Percentiles rank a stretch among this genome's conserved stretches.
Evolutionary conservation across 2,329 filamentous ascomycete genomes (phyloP).

Genomic region (Diaporthe vexans): DNA sequence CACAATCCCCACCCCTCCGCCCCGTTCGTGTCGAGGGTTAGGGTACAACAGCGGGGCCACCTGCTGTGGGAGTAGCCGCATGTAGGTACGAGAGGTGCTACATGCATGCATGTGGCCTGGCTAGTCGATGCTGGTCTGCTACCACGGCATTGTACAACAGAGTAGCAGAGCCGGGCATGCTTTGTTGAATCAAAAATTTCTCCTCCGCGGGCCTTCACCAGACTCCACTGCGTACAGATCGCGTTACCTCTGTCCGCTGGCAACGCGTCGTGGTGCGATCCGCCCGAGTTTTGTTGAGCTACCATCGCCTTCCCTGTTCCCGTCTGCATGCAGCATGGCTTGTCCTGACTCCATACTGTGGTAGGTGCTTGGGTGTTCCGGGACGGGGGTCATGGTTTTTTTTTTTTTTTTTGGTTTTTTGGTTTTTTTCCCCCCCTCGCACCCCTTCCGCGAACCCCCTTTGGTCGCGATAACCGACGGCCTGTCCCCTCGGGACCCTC

Average conservation of each 20-base stretch:
- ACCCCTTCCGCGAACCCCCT: background rate
- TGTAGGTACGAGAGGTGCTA: too few species aligned
- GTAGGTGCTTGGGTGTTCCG: background rate
- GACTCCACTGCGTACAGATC: conserved; percentile 28
- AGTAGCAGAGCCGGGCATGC: background rate
- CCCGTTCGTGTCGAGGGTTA: conserved; percentile 1
- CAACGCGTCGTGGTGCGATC: conserved; percentile 31
- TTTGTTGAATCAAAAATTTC: conserved; percentile 33
- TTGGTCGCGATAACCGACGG: conserved; percentile 37
- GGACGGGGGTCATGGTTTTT: background rate
- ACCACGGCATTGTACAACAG: background rate
- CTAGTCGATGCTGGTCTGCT: too few species aligned
- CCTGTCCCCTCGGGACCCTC: conserved; percentile 19
- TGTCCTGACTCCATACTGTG: background rate
- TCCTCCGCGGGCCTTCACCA: background rate
- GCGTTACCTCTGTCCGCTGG: conserved; percentile 33
- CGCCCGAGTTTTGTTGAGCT: conserved; percentile 16
- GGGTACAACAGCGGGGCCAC: background rate
- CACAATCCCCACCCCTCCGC: background rate
- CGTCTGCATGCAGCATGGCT: conserved; percentile 16
- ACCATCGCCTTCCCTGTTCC: background rate
- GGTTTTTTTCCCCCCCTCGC: too few species aligned
- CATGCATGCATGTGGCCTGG: background rate
- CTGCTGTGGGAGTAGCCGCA: conserved; percentile 8
- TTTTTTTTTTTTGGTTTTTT: too few species aligned